These are phyloP conservation scores for Pulveroboletus sp. DNA, from an alignment of 768 basidiomycete species.

Conservation along the genomic window DNA sequence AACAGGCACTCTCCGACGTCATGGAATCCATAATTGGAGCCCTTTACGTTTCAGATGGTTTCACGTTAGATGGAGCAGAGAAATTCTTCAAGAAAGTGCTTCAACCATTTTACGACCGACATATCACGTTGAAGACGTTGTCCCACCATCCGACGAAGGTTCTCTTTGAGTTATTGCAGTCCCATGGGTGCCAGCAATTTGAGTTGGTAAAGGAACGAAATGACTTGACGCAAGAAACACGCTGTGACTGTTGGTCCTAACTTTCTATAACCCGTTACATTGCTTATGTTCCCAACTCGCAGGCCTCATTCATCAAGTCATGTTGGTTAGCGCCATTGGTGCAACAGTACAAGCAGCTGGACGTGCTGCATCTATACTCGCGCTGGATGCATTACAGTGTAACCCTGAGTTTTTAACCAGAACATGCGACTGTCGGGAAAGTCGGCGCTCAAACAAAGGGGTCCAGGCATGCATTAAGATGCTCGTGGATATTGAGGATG, in stretches of 20 bases:
- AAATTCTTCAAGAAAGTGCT: constrained; percentile 63
- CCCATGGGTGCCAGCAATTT: constrained; percentile 66
- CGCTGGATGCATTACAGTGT: constrained; percentile 64
- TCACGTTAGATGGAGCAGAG: constrained; percentile 57
- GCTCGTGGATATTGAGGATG: constrained; percentile 24
- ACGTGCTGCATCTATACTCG: constrained; percentile 57
- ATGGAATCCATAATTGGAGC: constrained; percentile 80
- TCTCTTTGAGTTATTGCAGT: constrained; percentile 69
- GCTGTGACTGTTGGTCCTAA: constrained; percentile 57
- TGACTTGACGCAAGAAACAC: constrained; percentile 32
- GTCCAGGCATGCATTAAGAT: constrained; percentile 37
- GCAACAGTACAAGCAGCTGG: constrained; percentile 50
- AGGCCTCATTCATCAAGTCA: constrained; percentile 68
- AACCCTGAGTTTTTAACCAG: constrained; percentile 58
- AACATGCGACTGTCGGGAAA: constrained; percentile 62
- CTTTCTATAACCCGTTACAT: constrained; percentile 2
- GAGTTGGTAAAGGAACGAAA: constrained; percentile 51
- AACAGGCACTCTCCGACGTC: constrained; percentile 72
- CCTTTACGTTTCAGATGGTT: constrained; percentile 72
- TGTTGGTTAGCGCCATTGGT: constrained; percentile 57
- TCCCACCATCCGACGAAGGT: constrained; percentile 75
- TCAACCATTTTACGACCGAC: constrained; percentile 74
- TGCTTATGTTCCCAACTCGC: constrained; percentile 15
- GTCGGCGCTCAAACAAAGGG: constrained; percentile 32
- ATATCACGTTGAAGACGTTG: constrained; percentile 68